Evolutionary conservation across 176 grass and related monocot species (phyloP).

Genomic region (Panicum miliaceum): DNA sequence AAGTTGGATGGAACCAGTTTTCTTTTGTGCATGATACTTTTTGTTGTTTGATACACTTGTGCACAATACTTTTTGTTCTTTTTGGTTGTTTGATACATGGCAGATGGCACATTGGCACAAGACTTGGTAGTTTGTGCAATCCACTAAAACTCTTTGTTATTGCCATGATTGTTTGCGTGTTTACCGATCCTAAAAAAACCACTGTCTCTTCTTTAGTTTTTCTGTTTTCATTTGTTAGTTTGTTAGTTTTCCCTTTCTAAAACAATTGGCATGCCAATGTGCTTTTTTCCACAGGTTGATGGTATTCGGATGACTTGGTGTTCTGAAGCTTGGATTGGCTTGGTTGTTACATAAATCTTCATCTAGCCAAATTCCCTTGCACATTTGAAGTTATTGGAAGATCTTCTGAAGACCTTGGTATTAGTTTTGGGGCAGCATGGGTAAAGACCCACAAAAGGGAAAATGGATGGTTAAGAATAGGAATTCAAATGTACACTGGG

Average conservation of each 20-base stretch:
- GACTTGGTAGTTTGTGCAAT: neutral
- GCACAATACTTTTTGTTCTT: neutral
- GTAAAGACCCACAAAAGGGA: neutral
- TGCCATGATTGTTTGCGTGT: neutral
- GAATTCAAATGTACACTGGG: neutral
- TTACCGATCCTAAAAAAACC: neutral
- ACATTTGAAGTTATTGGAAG: neutral
- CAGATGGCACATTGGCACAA: neutral
- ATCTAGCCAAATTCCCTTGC: neutral
- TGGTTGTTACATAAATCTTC: neutral
- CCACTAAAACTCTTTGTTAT: neutral
- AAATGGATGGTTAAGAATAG: neutral
- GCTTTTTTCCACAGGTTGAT: constrained; percentile 28
- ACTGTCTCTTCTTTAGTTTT: neutral
- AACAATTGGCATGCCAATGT: neutral
- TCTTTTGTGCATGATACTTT: neutral
- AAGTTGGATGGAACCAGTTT: too few species aligned
- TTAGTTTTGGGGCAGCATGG: constrained; percentile 5
- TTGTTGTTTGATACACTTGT: neutral
- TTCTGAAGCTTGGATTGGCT: constrained; percentile 23
- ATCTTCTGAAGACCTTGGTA: neutral
- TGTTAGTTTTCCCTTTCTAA: neutral
- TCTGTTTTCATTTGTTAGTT: neutral
- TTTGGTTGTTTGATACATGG: neutral
- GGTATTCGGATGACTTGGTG: neutral